phyloP scores from a whole-genome alignment of 148 eudicot genomes.

The Polygonum maritimum region DNA sequence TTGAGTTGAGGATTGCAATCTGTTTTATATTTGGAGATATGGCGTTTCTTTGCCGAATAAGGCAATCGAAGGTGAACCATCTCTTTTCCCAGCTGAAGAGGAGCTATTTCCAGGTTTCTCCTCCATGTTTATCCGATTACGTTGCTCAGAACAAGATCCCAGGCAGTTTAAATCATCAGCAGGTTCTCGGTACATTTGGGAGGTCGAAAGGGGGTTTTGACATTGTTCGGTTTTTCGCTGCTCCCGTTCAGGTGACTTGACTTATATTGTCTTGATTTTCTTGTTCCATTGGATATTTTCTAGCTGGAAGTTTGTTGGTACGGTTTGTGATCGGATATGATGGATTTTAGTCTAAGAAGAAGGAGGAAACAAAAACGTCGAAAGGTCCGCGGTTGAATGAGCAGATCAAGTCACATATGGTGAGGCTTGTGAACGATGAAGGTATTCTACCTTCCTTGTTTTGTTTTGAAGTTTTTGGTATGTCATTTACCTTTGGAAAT shows the following conservation, averaged over 20 bases:
- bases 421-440: conserved; percentile 67
- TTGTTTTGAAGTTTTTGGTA: neutral
- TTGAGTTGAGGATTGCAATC: neutral
- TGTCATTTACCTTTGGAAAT: neutral
- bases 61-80: conserved; percentile 24
- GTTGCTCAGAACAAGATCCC: conserved; percentile 4
- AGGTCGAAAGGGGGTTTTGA: conserved; percentile 13
- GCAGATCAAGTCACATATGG: conserved; percentile 35
- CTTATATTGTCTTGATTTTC: neutral
- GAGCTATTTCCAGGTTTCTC: conserved; percentile 24
- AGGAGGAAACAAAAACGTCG: conserved; percentile 26
- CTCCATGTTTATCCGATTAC: conserved; percentile 19
- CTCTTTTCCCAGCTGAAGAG: conserved; percentile 25
- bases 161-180: conserved; percentile 5
- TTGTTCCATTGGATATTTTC: neutral
- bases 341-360: conserved; percentile 19
- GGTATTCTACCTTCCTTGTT: conserved; percentile 23
- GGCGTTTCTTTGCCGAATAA: conserved; percentile 32
- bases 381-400: conserved; percentile 55
- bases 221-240: conserved; percentile 61
- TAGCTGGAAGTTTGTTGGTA: neutral
- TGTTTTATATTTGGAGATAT: conserved; percentile 10
- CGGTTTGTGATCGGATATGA: neutral
- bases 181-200: conserved; percentile 8
- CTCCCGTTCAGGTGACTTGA: conserved; percentile 57